These are phyloP conservation scores for Phalaenopsis aphrodite DNA, from an alignment of 106 monocot species.

Conservation along the genomic window DNA sequence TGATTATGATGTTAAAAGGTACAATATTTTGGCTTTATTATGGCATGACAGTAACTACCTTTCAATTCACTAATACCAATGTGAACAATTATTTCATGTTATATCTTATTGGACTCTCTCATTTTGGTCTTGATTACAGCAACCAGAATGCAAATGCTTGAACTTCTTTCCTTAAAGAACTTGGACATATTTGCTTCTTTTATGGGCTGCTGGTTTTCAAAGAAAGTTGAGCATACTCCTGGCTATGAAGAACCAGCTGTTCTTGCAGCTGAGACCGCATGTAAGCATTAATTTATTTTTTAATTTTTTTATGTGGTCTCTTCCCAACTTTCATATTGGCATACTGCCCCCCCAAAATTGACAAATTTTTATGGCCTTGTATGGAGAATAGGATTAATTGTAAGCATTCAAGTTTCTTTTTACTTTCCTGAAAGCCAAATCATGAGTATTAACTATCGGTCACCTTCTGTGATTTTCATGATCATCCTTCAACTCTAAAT, in stretches of 20 bases:
- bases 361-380: too few relatives aligned
- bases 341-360: too few relatives aligned
- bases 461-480: neutral
- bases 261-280: conserved; percentile 71
- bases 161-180: neutral
- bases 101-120: neutral
- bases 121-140: neutral
- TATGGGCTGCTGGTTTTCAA: conserved; percentile 51
- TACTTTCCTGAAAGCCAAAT: neutral
- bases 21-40: too few relatives aligned
- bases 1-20: too few relatives aligned
- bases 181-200: conserved; percentile 1
- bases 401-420: conserved; percentile 18
- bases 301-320: neutral
- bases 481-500: neutral
- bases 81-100: neutral
- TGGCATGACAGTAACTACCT: neutral
- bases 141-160: neutral
- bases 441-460: neutral
- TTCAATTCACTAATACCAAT: neutral
- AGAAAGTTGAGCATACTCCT: conserved; percentile 33
- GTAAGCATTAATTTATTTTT: conserved; percentile 24
- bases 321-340: too few relatives aligned
- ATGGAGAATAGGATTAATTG: conserved; percentile 13
- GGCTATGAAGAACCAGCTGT: conserved; percentile 59